phyloP scores from a whole-genome alignment of 768 basidiomycete species.

The Amanita muscaria region DNA sequence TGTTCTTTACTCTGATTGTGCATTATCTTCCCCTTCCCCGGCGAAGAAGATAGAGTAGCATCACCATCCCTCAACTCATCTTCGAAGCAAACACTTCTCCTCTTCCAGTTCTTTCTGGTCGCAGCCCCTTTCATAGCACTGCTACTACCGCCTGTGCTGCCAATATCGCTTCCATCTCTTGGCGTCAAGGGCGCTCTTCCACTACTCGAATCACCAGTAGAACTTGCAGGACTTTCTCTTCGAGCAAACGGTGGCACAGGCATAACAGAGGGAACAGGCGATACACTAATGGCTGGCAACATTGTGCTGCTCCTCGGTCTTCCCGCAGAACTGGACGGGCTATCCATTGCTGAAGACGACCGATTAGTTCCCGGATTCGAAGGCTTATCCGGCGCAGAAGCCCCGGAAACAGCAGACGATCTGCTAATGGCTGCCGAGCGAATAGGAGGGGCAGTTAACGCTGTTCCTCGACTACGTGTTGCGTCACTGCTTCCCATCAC shows the following conservation, averaged over 20 bases:
- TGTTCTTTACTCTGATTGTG: slow-evolving; percentile 28
- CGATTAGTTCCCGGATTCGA: slow-evolving; percentile 8
- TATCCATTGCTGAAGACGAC: slow-evolving; percentile 13
- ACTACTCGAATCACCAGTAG: slow-evolving; percentile 78
- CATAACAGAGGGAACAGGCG: slow-evolving; percentile 18
- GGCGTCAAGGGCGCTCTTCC: slow-evolving; percentile 71
- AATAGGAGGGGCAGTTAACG: background rate
- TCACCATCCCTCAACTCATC: slow-evolving; percentile 29
- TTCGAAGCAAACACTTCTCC: slow-evolving; percentile 63
- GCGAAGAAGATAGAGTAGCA: background rate
- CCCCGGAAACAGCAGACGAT: background rate
- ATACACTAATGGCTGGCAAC: slow-evolving; percentile 22
- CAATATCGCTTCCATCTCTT: slow-evolving; percentile 65
- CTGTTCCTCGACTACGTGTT: slow-evolving; percentile 10
- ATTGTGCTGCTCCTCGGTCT: slow-evolving; percentile 35
- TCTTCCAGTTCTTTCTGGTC: slow-evolving; percentile 32
- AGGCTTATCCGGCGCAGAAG: background rate
- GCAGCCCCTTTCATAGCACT: slow-evolving; percentile 27
- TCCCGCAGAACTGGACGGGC: slow-evolving; percentile 7
- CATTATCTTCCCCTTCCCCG: slow-evolving; percentile 1
- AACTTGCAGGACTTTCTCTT: slow-evolving; percentile 72
- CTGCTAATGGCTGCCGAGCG: background rate
- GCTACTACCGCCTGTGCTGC: slow-evolving; percentile 16
- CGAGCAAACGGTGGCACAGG: slow-evolving; percentile 48
- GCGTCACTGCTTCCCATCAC: background rate